A percentile compares a stretch with the other conserved stretches of the same genome.
These are phyloP conservation scores for Pseudogymnoascus sp. DNA, from an alignment of 2,329 filamentous ascomycete species.

Conservation along the genomic window DNA sequence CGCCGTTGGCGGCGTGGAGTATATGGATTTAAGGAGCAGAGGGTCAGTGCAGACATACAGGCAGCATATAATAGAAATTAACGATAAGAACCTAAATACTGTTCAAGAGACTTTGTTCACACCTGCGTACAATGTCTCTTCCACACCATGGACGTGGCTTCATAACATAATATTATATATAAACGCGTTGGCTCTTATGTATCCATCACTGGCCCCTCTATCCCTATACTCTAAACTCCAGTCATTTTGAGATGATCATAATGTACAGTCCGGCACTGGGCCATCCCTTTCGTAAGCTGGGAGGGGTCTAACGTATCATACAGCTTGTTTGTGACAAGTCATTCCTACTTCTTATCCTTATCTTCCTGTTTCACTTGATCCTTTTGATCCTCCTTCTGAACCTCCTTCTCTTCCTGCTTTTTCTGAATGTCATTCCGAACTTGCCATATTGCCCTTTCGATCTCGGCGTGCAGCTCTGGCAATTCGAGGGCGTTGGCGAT, in stretches of 20 bases:
- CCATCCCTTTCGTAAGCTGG: not conserved
- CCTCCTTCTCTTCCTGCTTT: slow-evolving; percentile 21
- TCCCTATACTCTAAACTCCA: not conserved
- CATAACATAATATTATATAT: not conserved
- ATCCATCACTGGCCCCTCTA: not conserved
- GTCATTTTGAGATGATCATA: slow-evolving; percentile 4
- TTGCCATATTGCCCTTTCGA: slow-evolving; percentile 70
- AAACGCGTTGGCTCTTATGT: not conserved
- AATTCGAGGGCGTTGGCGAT: slow-evolving; percentile 56
- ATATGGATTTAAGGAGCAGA: not conserved
- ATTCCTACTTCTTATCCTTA: slow-evolving; percentile 16
- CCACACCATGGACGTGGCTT: not conserved
- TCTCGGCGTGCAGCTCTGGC: slow-evolving; percentile 62
- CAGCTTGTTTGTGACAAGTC: not conserved
- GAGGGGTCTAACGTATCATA: not conserved
- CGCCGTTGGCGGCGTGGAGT: not conserved
- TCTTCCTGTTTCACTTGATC: slow-evolving; percentile 14
- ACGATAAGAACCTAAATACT: not conserved
- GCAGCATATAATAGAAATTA: not conserved
- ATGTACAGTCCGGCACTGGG: slow-evolving; percentile 5
- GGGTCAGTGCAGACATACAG: not conserved
- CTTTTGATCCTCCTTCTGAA: slow-evolving; percentile 15
- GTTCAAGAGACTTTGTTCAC: not conserved
- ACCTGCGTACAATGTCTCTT: not conserved
- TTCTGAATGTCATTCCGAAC: slow-evolving; percentile 40